A percentile compares a stretch with the other conserved stretches of the same genome.
Conservation (phyloP, 176 grass and related monocot species). For the Typha latifolia region DNA sequence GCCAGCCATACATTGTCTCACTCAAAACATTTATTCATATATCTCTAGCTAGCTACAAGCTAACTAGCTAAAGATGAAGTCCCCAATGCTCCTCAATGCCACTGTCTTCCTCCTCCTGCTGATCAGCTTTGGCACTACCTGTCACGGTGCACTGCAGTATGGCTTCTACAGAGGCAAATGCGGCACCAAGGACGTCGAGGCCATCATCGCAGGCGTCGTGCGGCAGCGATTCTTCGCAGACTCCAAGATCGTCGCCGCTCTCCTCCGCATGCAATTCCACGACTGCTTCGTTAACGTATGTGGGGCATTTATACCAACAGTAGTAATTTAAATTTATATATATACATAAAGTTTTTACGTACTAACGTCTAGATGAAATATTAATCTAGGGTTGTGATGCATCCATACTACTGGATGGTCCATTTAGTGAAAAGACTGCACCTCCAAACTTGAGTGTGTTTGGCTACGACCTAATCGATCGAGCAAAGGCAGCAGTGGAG, state of each 20-base stretch:
- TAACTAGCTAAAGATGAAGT: no score
- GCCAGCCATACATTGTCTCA: no score
- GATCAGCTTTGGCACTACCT: slow-evolving; percentile 6
- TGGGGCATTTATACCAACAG: no score
- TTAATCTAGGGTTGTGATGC: slow-evolving; percentile 59
- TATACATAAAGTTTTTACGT: neutral
- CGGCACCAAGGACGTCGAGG: slow-evolving; percentile 53
- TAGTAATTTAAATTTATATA: no score
- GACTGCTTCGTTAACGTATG: slow-evolving; percentile 56
- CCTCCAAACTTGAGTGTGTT: slow-evolving; percentile 47
- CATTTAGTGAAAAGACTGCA: slow-evolving; percentile 62
- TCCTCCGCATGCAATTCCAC: slow-evolving; percentile 77
- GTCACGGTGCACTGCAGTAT: slow-evolving; percentile 33
- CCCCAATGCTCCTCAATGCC: neutral
- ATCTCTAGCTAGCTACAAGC: no score
- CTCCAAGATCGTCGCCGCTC: slow-evolving; percentile 45
- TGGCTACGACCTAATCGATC: slow-evolving; percentile 70
- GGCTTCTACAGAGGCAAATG: slow-evolving; percentile 65
- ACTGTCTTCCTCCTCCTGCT: slow-evolving; percentile 4
- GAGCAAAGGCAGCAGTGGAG: slow-evolving; percentile 61
- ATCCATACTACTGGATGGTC: slow-evolving; percentile 60
- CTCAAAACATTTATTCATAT: no score
- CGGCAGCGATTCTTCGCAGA: slow-evolving; percentile 36
- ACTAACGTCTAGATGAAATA: neutral
- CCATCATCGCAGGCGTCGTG: slow-evolving; percentile 44